A percentile compares a stretch with the other conserved stretches of the same genome.
These are phyloP conservation scores for Tuber melanosporum DNA, from an alignment of 495 filamentous ascomycete species.

Conservation along the genomic window DNA sequence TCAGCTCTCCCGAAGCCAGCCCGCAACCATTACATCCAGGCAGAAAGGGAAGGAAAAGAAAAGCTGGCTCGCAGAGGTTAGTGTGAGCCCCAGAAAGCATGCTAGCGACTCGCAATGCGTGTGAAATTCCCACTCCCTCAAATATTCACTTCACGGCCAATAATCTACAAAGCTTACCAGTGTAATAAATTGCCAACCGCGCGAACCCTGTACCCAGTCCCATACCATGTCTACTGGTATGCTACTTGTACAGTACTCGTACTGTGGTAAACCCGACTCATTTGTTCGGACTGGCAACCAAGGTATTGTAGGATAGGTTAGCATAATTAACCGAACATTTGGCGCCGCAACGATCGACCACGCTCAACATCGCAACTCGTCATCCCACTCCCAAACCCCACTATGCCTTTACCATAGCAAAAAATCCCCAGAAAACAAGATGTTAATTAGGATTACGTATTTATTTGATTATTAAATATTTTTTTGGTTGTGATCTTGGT, in stretches of 20 bases:
- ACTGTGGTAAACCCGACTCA: constrained; percentile 45
- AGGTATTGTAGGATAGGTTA: no score
- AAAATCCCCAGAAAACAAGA: no score
- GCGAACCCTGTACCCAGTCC: constrained; percentile 46
- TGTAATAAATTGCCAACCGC: constrained; percentile 43
- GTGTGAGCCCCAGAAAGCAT: constrained; percentile 49
- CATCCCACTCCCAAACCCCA: no score
- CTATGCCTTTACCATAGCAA: no score
- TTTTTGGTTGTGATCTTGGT: no score
- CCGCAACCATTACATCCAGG: constrained; percentile 42
- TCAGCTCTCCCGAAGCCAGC: constrained; percentile 50
- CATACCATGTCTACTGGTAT: constrained; percentile 46
- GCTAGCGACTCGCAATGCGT: constrained; percentile 34
- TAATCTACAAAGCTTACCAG: constrained; percentile 31
- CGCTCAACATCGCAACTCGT: no score
- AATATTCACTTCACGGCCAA: no score
- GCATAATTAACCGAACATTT: no score
- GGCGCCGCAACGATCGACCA: no score
- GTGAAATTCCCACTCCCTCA: not conserved
- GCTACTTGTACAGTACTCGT: constrained; percentile 34
- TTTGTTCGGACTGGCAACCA: constrained; percentile 47
- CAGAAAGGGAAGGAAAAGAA: constrained; percentile 22
- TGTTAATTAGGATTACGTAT: no score
- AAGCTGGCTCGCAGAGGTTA: constrained; percentile 49
- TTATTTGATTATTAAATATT: no score